These are phyloP conservation scores for Vanderwaltozyma verrucispora DNA, from an alignment of 805 yeast species.

Conservation along the genomic window DNA sequence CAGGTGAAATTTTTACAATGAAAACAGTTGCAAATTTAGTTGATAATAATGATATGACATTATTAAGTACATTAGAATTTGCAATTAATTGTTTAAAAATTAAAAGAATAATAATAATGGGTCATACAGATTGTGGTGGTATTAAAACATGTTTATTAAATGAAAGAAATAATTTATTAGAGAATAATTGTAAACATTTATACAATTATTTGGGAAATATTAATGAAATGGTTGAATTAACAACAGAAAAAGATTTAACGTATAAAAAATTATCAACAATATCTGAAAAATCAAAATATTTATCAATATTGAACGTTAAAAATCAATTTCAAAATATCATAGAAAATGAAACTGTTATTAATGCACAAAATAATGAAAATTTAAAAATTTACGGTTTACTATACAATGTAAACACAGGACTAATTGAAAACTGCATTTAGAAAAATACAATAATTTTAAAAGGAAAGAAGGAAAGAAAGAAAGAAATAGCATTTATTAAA, in stretches of 20 bases:
- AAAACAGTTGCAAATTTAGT: conserved; percentile 81
- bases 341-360: conserved; percentile 45
- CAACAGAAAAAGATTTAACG: conserved; percentile 31
- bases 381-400: conserved; percentile 75
- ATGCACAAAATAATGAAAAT: conserved; percentile 50
- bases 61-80: conserved; percentile 74
- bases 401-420: conserved; percentile 75
- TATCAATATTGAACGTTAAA: conserved; percentile 68
- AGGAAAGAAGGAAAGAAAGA: too few species aligned
- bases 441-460: too few species aligned
- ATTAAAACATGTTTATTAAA: conserved; percentile 67
- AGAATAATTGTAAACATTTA: conserved; percentile 39
- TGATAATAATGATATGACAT: conserved; percentile 54
- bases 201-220: conserved; percentile 45
- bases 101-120: conserved; percentile 73
- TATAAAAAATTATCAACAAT: conserved; percentile 26
- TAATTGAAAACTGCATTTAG: conserved; percentile 13
- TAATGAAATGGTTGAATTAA: conserved; percentile 56
- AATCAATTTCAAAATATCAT: conserved; percentile 60
- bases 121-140: conserved; percentile 95
- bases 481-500: too few species aligned
- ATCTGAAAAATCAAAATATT: conserved; percentile 28
- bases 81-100: conserved; percentile 81
- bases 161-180: conserved; percentile 31
- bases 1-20: conserved; percentile 86